Percentiles rank a stretch among this genome's conserved stretches.
phyloP scores from a whole-genome alignment of 495 filamentous ascomycete genomes.

The Penicillium soppii region DNA sequence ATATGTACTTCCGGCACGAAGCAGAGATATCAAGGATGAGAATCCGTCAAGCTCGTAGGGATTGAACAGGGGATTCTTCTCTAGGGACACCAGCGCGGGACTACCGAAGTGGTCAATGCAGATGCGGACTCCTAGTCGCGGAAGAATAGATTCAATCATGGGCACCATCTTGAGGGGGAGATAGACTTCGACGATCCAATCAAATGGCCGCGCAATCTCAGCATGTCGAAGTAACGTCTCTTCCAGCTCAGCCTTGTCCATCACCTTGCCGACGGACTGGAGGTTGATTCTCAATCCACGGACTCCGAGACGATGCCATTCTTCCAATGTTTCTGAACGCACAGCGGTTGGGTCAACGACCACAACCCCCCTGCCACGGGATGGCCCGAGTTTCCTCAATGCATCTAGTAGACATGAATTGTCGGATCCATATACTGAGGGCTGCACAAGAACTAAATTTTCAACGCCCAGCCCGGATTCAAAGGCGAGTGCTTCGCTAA shows the following conservation, averaged over 20 bases:
- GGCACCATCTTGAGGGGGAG: conserved; percentile 42
- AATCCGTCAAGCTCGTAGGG: conserved; percentile 46
- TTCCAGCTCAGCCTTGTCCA: conserved; percentile 33
- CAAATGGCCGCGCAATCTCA: conserved; percentile 37
- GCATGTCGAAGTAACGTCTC: conserved; percentile 41
- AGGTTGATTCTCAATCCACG: conserved; percentile 53
- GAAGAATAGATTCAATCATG: conserved; percentile 40
- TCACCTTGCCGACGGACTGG: conserved; percentile 41
- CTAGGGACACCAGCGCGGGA: conserved; percentile 28
- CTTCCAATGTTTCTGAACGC: conserved; percentile 29
- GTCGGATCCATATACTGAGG: conserved; percentile 51
- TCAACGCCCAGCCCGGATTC: conserved; percentile 38
- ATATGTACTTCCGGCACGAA: conserved; percentile 39
- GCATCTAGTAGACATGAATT: conserved; percentile 53
- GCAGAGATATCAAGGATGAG: conserved; percentile 37
- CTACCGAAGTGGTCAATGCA: conserved; percentile 53
- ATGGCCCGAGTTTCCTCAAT: conserved; percentile 36
- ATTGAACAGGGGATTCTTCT: conserved; percentile 20
- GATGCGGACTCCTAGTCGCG: conserved; percentile 42
- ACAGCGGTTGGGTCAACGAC: conserved; percentile 45
- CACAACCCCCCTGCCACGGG: conserved; percentile 49
- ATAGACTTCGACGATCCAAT: conserved; percentile 53
- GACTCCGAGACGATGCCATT: conserved; percentile 50
- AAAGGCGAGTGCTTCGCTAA: conserved; percentile 41
- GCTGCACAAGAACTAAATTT: conserved; percentile 52